These are phyloP conservation scores for Microdochium trichocladiopsis DNA, from an alignment of 2,329 filamentous ascomycete genomes.

Conservation along the genomic window DNA sequence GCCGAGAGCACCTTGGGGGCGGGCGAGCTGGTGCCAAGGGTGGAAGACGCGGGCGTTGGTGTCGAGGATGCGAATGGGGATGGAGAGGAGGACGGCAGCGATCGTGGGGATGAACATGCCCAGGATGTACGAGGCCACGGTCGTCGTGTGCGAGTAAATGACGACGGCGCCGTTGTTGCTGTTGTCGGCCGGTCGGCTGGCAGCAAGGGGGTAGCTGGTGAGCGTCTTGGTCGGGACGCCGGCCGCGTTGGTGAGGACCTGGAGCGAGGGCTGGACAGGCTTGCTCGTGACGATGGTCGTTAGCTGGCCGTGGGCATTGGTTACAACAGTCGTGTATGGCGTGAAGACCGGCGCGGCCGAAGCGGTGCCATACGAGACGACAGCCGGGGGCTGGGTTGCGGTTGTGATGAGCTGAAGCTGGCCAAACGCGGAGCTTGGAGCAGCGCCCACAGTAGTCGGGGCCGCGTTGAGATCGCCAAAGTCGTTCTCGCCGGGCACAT, in stretches of 20 bases:
- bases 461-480: too few relatives aligned
- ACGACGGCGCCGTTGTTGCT: background rate
- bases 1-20: conserved; percentile 18
- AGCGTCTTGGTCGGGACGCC: background rate
- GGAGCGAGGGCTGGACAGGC: background rate
- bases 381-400: background rate
- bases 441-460: background rate
- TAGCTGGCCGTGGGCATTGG: background rate
- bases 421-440: background rate
- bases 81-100: conserved; percentile 27
- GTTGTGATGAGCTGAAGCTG: background rate
- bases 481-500: too few relatives aligned
- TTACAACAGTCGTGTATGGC: background rate
- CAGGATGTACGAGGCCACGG: background rate
- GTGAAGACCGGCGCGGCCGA: background rate
- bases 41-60: conserved; percentile 19
- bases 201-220: background rate
- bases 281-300: background rate
- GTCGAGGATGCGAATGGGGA: conserved; percentile 27
- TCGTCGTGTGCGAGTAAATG: background rate
- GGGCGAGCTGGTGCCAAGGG: conserved; percentile 28
- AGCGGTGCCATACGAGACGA: background rate
- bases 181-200: background rate
- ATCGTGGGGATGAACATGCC: conserved; percentile 32
- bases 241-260: background rate